phyloP scores from a whole-genome alignment of 495 filamentous ascomycete species.

The Penicillium canescens region DNA sequence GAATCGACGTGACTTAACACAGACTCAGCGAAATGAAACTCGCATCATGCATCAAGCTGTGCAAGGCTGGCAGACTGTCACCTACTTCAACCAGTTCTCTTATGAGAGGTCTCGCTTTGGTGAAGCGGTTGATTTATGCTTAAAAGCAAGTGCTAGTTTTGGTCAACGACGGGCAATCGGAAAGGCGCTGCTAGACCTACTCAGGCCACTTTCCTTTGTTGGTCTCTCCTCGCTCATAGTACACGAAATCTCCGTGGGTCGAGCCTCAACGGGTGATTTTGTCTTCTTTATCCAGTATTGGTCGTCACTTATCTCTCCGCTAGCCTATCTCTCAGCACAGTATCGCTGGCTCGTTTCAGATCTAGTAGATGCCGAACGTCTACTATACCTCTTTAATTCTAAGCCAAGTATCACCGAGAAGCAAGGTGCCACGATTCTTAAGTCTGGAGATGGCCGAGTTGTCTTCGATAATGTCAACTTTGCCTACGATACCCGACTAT shows the following conservation, averaged over 20 bases:
- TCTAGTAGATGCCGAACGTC: slow-evolving; percentile 21
- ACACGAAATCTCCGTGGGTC: slow-evolving; percentile 9
- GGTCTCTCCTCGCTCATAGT: slow-evolving; percentile 9
- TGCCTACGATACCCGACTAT: slow-evolving; percentile 68
- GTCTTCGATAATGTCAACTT: slow-evolving; percentile 66
- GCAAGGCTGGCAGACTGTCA: slow-evolving; percentile 63
- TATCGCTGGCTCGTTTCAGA: slow-evolving; percentile 20
- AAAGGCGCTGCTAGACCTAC: neutral
- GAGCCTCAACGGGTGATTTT: slow-evolving; percentile 18
- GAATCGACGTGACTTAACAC: slow-evolving; percentile 1
- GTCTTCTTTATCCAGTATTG: slow-evolving; percentile 22
- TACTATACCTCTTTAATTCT: slow-evolving; percentile 39
- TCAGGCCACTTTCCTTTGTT: slow-evolving; percentile 8
- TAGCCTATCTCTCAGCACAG: slow-evolving; percentile 15
- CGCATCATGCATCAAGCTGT: slow-evolving; percentile 18
- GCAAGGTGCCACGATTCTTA: slow-evolving; percentile 55
- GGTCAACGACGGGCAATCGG: slow-evolving; percentile 1
- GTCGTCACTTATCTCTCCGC: slow-evolving; percentile 8
- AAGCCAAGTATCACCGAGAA: slow-evolving; percentile 62
- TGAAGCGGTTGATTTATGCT: slow-evolving; percentile 10
- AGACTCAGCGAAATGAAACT: slow-evolving; percentile 9
- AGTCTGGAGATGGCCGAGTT: slow-evolving; percentile 49
- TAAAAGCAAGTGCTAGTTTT: slow-evolving; percentile 3
- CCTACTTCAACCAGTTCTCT: slow-evolving; percentile 67
- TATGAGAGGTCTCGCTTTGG: slow-evolving; percentile 61